A percentile compares a stretch with the other conserved stretches of the same genome.
Conservation (phyloP, 2,329 filamentous ascomycete genomes). For the Aquanectria penicillioides region DNA sequence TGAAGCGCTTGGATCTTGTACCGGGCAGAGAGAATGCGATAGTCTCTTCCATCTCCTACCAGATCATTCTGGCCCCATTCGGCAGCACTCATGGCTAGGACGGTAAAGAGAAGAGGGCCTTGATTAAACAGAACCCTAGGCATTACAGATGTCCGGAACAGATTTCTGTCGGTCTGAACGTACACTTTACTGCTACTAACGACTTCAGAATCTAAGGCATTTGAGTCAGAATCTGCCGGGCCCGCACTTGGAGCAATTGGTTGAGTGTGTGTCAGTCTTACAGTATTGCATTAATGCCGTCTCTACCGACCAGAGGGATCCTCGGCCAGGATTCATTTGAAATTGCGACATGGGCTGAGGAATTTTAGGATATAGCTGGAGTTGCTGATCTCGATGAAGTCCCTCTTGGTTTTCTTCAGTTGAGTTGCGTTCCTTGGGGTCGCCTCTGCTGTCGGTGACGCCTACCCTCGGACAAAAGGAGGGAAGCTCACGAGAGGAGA, state of each 20-base stretch:
- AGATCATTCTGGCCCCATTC: slow-evolving; percentile 34
- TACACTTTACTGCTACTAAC: slow-evolving; percentile 38
- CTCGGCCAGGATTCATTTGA: neutral
- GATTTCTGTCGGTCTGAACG: slow-evolving; percentile 33
- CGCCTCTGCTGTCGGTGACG: neutral
- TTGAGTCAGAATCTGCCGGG: slow-evolving; percentile 21
- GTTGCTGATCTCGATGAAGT: neutral
- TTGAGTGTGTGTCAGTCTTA: slow-evolving; percentile 1
- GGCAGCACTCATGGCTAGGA: slow-evolving; percentile 37
- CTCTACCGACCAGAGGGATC: slow-evolving; percentile 19
- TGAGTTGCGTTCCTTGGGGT: neutral
- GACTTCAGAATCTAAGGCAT: slow-evolving; percentile 30
- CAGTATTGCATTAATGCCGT: slow-evolving; percentile 36
- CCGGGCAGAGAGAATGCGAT: slow-evolving; percentile 31
- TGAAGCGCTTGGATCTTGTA: slow-evolving; percentile 36
- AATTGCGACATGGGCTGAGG: slow-evolving; percentile 24
- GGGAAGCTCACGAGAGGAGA: slow-evolving; percentile 29
- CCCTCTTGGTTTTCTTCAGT: neutral
- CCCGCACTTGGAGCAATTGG: rapidly evolving
- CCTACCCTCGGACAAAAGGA: slow-evolving; percentile 5
- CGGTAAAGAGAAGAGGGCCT: slow-evolving; percentile 31
- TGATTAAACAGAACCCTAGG: slow-evolving; percentile 30
- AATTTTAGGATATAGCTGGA: neutral
- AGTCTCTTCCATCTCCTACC: slow-evolving; percentile 29
- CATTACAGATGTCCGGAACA: slow-evolving; percentile 36